These are phyloP conservation scores for Ceratobasidium sp. DNA, from an alignment of 1,284 basidiomycete species.

Conservation along the genomic window DNA sequence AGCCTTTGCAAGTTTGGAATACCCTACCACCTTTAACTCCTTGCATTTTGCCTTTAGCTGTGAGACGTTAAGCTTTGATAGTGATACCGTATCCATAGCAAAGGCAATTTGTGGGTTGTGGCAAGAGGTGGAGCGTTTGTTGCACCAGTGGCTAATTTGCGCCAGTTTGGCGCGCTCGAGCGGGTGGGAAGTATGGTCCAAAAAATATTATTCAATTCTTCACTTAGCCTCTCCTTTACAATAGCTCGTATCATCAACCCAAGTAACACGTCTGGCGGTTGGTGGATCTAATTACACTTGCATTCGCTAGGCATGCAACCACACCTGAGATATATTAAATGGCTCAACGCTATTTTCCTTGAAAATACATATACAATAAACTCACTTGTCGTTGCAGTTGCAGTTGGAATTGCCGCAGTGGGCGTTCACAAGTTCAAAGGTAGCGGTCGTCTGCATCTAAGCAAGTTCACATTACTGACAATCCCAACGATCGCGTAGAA, in stretches of 20 bases:
- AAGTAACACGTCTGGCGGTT: neutral
- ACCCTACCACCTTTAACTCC: conserved; percentile 20
- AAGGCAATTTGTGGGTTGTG: neutral
- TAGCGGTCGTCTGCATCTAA: conserved; percentile 11
- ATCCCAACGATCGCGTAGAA: neutral
- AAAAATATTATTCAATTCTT: too few species aligned
- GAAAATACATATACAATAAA: neutral
- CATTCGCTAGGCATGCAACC: neutral
- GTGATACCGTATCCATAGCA: conserved; percentile 4
- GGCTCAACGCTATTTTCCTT: neutral
- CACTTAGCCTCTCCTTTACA: too few species aligned
- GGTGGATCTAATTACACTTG: conserved; percentile 2
- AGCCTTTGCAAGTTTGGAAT: conserved; percentile 26
- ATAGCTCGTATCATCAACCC: neutral
- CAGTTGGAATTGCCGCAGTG: neutral
- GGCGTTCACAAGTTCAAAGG: neutral
- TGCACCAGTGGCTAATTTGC: neutral
- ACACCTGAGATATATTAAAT: neutral
- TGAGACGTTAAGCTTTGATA: conserved; percentile 13
- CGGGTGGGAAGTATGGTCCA: too few species aligned
- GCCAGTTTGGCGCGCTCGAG: neutral
- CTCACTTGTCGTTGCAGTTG: conserved; percentile 11
- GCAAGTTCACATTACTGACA: neutral
- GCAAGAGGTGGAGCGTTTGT: neutral
- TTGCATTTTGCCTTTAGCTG: conserved; percentile 30